A percentile compares a stretch with the other conserved stretches of the same genome.
Evolutionary conservation across 257 asterid genomes (phyloP).

Genomic region (Pogostemon cablin): DNA sequence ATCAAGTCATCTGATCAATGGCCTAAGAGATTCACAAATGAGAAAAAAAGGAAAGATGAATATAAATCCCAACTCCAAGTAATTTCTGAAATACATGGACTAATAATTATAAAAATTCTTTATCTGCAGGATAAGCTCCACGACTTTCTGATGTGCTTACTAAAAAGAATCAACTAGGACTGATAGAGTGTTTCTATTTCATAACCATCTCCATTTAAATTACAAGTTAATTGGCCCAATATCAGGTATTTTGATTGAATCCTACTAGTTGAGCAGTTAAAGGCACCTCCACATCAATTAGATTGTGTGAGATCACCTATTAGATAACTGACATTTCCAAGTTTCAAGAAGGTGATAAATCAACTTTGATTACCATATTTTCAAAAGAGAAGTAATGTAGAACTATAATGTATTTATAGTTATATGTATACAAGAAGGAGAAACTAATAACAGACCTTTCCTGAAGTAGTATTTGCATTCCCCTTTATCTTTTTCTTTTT

Average conservation of each 20-base stretch:
- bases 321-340: not conserved
- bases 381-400: not conserved
- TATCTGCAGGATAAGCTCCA: not conserved
- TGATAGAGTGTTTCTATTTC: not conserved
- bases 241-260: not conserved
- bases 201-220: not conserved
- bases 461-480: conserved; percentile 41
- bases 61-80: not conserved
- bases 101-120: not conserved
- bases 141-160: not conserved
- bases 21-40: conserved; percentile 6
- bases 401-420: not conserved
- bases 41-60: not conserved
- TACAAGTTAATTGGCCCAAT: not conserved
- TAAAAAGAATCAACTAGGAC: not conserved
- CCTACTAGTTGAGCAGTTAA: not conserved
- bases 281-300: not conserved
- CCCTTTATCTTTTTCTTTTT: conserved; percentile 59
- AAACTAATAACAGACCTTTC: conserved; percentile 48
- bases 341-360: conserved; percentile 6
- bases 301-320: not conserved
- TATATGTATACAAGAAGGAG: not conserved
- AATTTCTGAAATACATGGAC: not conserved
- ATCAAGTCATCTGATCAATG: conserved; percentile 11
- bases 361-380: not conserved